These are phyloP conservation scores for Pseudocercospora crystallina DNA, from an alignment of 2,329 filamentous ascomycete genomes.

Conservation along the genomic window DNA sequence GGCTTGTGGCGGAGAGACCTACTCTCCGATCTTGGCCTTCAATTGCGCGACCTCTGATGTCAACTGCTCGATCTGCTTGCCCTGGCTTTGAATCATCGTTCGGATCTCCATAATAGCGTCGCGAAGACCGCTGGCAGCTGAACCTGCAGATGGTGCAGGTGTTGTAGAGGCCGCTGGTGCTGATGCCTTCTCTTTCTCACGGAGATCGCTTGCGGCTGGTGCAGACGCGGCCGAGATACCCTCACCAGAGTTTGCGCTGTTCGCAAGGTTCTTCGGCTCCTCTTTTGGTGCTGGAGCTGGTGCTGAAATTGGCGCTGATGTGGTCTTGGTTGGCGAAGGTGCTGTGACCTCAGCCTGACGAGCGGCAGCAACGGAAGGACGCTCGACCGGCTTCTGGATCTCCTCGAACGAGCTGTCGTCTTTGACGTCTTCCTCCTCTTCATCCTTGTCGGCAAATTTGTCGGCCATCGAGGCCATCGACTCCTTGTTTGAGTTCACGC, in stretches of 20 bases:
- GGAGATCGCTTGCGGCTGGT: constrained; percentile 33
- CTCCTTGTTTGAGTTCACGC: constrained; percentile 79
- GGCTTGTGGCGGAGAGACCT: constrained; percentile 7
- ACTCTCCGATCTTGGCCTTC: constrained; percentile 59
- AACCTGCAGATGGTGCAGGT: constrained; percentile 38
- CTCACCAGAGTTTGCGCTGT: constrained; percentile 15
- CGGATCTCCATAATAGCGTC: constrained; percentile 75
- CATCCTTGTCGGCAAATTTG: constrained; percentile 78
- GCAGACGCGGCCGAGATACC: constrained; percentile 20
- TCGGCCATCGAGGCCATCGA: constrained; percentile 82
- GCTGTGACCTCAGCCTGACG: constrained; percentile 23
- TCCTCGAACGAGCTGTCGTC: constrained; percentile 84
- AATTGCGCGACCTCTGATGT: constrained; percentile 77
- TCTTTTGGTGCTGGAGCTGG: constrained; percentile 13
- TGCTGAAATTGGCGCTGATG: constrained; percentile 5
- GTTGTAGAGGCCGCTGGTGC: constrained; percentile 13
- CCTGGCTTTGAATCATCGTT: constrained; percentile 72
- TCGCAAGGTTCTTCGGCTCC: constrained; percentile 20
- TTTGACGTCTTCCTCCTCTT: constrained; percentile 58
- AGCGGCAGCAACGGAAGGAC: constrained; percentile 41
- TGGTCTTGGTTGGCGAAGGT: constrained; percentile 18
- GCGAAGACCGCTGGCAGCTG: constrained; percentile 58
- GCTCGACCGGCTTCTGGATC: constrained; percentile 71
- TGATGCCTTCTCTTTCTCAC: constrained; percentile 17
- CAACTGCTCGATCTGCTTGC: constrained; percentile 73